Percentiles rank a stretch among this genome's conserved stretches.
Conservation (phyloP, 148 eudicot species). For the Vaccinium darrowii region DNA sequence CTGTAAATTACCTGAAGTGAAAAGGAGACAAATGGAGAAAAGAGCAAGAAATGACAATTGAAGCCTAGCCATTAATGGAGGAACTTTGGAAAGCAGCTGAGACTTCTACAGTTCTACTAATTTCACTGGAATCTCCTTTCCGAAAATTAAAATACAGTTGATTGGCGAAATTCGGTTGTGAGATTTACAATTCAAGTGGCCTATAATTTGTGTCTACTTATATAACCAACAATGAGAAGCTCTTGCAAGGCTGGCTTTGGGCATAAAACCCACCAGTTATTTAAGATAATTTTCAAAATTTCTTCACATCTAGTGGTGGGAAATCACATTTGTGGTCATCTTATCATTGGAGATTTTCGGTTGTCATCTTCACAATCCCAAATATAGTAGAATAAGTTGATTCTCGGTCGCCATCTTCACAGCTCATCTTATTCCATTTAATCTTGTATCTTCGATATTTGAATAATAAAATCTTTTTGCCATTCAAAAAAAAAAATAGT, state of each 20-base stretch:
- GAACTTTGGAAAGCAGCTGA: not conserved
- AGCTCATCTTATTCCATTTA: too few relatives aligned
- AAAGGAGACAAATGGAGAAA: not conserved
- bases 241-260: not conserved
- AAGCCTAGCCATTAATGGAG: constrained; percentile 5
- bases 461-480: too few relatives aligned
- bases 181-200: not conserved
- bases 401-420: too few relatives aligned
- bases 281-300: too few relatives aligned
- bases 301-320: too few relatives aligned
- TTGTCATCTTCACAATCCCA: too few relatives aligned
- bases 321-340: too few relatives aligned
- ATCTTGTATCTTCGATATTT: too few relatives aligned
- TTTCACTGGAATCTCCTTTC: not conserved
- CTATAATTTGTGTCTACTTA: not conserved
- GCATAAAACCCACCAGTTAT: not conserved
- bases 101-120: not conserved
- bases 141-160: not conserved
- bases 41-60: constrained; percentile 3
- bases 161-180: not conserved
- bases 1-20: not conserved
- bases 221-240: not conserved
- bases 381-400: too few relatives aligned
- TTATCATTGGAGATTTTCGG: too few relatives aligned
- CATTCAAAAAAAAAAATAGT: too few relatives aligned